phyloP scores from a whole-genome alignment of 345 rosid genomes.

The Ceriops decandra region DNA sequence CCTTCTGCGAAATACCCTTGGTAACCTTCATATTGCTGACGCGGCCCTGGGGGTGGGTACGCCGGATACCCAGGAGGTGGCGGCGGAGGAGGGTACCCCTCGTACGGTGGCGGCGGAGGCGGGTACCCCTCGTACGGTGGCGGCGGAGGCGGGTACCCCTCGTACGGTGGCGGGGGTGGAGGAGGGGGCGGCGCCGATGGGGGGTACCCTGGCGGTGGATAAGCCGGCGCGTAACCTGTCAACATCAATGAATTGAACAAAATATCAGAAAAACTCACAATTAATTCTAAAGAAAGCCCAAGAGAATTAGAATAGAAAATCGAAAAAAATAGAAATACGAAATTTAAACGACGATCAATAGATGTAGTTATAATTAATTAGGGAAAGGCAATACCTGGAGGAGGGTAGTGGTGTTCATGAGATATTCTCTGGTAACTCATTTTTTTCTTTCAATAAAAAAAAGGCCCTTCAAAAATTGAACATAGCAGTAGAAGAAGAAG shows the following conservation, averaged over 20 bases:
- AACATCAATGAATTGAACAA: neutral
- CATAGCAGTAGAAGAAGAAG: neutral
- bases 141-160: conserved; percentile 50
- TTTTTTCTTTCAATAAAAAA: neutral
- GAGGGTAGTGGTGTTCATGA: conserved; percentile 54
- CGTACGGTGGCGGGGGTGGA: conserved; percentile 47
- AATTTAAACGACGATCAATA: neutral
- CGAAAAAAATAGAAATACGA: neutral
- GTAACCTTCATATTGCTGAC: conserved; percentile 52
- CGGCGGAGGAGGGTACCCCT: conserved; percentile 50
- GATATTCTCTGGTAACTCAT: conserved; percentile 62
- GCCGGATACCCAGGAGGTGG: conserved; percentile 38
- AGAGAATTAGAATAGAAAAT: too few species aligned
- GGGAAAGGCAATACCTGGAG: conserved; percentile 40
- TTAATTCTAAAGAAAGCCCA: neutral
- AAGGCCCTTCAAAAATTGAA: neutral
- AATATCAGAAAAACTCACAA: conserved; percentile 1
- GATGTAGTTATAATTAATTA: neutral
- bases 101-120: conserved; percentile 47
- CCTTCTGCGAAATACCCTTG: conserved; percentile 75
- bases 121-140: conserved; percentile 57
- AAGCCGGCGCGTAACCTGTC: conserved; percentile 34
- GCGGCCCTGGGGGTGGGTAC: conserved; percentile 46
- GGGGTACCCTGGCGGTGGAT: conserved; percentile 46
- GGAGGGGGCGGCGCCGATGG: conserved; percentile 53